phyloP scores from a whole-genome alignment of 257 asterid species.

The Solanum appendiculatum region DNA sequence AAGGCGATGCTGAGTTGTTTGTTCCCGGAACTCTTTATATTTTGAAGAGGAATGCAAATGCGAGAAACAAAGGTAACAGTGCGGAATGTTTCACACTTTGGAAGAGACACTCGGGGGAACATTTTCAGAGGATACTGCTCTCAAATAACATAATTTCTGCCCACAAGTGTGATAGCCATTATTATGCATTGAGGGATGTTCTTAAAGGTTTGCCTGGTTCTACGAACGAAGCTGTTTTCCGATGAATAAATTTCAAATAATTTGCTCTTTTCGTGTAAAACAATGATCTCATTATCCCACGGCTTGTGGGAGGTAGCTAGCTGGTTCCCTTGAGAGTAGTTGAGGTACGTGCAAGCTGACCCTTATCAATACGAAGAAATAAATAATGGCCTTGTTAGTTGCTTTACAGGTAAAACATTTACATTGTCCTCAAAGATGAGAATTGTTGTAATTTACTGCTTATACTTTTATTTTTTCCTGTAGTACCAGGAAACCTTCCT shows the following conservation, averaged over 20 bases:
- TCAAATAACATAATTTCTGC: slow-evolving; percentile 74
- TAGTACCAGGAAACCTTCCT: neutral
- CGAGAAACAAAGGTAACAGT: slow-evolving; percentile 10
- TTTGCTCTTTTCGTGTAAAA: neutral
- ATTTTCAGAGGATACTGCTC: slow-evolving; percentile 67
- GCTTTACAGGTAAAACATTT: neutral
- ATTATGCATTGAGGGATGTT: slow-evolving; percentile 78
- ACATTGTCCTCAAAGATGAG: neutral
- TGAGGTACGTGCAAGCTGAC: neutral
- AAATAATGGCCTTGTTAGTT: neutral
- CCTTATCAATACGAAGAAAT: neutral
- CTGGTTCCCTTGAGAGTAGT: neutral
- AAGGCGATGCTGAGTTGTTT: slow-evolving; percentile 29
- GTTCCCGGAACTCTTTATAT: slow-evolving; percentile 73
- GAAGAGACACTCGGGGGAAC: slow-evolving; percentile 77
- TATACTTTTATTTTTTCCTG: neutral
- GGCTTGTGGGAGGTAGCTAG: neutral
- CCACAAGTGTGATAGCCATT: slow-evolving; percentile 87
- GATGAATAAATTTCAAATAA: neutral
- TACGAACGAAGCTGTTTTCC: slow-evolving; percentile 18
- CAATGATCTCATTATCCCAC: neutral
- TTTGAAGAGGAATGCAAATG: slow-evolving; percentile 48
- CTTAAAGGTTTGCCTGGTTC: slow-evolving; percentile 75
- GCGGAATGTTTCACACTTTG: slow-evolving; percentile 51
- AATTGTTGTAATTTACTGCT: neutral